Percentiles rank a stretch among this genome's conserved stretches.
Evolutionary conservation across 495 filamentous ascomycete species (phyloP).

Genomic region (Chaetomidium leptoderma): DNA sequence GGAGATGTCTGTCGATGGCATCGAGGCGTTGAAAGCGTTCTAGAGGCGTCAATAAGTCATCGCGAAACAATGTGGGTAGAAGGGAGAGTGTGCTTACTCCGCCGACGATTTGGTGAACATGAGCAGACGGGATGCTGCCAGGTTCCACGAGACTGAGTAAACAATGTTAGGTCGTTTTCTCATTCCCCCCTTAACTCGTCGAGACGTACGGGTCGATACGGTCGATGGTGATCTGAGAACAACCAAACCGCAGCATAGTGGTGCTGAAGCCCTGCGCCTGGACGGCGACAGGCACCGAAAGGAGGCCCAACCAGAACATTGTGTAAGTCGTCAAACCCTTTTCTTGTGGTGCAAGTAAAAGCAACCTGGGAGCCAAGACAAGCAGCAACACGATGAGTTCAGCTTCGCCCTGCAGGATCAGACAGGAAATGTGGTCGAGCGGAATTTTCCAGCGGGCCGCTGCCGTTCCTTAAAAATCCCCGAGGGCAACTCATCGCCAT

Average conservation of each 20-base stretch:
- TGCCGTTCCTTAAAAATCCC: not conserved
- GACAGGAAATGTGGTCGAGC: not conserved
- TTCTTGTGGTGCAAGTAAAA: not conserved
- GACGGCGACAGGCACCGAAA: constrained; percentile 32
- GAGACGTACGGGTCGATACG: constrained; percentile 34
- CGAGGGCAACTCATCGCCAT: not conserved
- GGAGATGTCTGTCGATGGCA: constrained; percentile 39
- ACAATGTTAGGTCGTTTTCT: not conserved
- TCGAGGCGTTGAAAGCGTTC: constrained; percentile 44
- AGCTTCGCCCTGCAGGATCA: not conserved
- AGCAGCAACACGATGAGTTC: no score
- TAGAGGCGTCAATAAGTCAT: not conserved
- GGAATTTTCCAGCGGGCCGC: not conserved
- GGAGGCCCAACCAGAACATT: constrained; percentile 36
- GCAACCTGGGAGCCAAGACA: not conserved
- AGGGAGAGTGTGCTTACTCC: constrained; percentile 22
- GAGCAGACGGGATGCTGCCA: constrained; percentile 35
- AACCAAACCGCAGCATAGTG: constrained; percentile 45
- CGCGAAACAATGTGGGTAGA: not conserved
- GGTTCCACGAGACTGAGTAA: constrained; percentile 37
- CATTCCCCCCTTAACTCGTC: no score
- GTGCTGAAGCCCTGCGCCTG: constrained; percentile 32
- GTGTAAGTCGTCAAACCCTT: constrained; percentile 5
- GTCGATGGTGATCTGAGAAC: constrained; percentile 41
- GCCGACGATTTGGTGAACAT: constrained; percentile 48